Percentiles rank a stretch among this genome's conserved stretches.
These are phyloP conservation scores for Parafenestella ontariensis DNA, from an alignment of 2,329 filamentous ascomycete species.

Conservation along the genomic window DNA sequence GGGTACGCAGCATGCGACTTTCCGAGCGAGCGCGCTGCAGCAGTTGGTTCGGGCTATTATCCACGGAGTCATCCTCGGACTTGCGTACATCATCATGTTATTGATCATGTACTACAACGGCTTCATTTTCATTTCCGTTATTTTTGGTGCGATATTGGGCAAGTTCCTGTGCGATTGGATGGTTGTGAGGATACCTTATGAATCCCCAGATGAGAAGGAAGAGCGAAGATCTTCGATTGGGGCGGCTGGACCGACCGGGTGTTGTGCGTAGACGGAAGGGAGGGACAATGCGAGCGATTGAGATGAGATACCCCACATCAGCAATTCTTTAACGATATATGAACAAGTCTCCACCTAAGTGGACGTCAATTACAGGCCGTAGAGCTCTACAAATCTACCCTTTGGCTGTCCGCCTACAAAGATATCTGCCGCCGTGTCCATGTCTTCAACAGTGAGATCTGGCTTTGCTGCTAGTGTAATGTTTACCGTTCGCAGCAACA, in stretches of 20 bases:
- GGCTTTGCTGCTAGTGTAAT: constrained; percentile 9
- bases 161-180: constrained; percentile 75
- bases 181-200: constrained; percentile 40
- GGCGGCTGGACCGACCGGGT: constrained; percentile 38
- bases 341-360: background rate
- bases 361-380: constrained; percentile 6
- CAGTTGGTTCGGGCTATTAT: constrained; percentile 71
- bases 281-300: background rate
- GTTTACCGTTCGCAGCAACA: constrained; percentile 16
- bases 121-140: constrained; percentile 82
- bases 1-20: constrained; percentile 37
- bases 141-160: constrained; percentile 77
- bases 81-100: constrained; percentile 83
- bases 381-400: constrained; percentile 19
- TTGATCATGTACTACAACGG: constrained; percentile 70
- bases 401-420: constrained; percentile 20
- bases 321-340: background rate
- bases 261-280: constrained; percentile 28
- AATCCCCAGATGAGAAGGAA: constrained; percentile 32
- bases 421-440: constrained; percentile 20
- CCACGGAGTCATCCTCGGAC: constrained; percentile 74
- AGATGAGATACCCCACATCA: background rate
- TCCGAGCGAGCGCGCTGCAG: constrained; percentile 67
- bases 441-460: constrained; percentile 16
- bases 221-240: constrained; percentile 25